Evolutionary conservation across 768 basidiomycete species (phyloP).

Genomic region (Leccinum incarnatum): DNA sequence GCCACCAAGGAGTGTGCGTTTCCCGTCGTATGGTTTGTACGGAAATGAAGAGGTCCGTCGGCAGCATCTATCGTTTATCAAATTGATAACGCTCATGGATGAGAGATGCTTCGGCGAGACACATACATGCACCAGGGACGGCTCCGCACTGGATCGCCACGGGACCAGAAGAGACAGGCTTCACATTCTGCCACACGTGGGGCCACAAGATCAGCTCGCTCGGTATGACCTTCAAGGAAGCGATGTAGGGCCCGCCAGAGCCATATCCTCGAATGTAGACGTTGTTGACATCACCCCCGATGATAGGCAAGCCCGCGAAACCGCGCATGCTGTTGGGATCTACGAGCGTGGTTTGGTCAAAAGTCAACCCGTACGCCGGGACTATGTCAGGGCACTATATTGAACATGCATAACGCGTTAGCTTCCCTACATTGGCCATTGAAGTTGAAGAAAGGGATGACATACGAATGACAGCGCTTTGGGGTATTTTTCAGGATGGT

Average conservation of each 20-base stretch:
- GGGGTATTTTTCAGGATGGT: not conserved
- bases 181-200: not conserved
- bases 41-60: not conserved
- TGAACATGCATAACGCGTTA: not conserved
- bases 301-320: not conserved
- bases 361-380: not conserved
- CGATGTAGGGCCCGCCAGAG: not conserved
- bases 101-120: not conserved
- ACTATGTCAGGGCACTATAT: not conserved
- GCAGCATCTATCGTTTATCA: not conserved
- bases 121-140: not conserved
- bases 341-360: not conserved
- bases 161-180: not conserved
- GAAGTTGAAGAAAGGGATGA: not conserved
- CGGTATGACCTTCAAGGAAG: not conserved
- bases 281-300: not conserved
- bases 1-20: conserved; percentile 8
- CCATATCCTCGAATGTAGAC: not conserved
- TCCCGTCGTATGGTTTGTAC: conserved; percentile 4
- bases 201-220: not conserved
- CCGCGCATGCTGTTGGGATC: not conserved
- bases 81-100: not conserved
- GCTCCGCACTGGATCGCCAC: not conserved
- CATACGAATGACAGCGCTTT: not conserved
- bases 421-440: not conserved